Evolutionary conservation across 805 yeast genomes (phyloP), one percentile per base, ranked within the genome.

Genomic region (Candida andamanensis): DNA sequence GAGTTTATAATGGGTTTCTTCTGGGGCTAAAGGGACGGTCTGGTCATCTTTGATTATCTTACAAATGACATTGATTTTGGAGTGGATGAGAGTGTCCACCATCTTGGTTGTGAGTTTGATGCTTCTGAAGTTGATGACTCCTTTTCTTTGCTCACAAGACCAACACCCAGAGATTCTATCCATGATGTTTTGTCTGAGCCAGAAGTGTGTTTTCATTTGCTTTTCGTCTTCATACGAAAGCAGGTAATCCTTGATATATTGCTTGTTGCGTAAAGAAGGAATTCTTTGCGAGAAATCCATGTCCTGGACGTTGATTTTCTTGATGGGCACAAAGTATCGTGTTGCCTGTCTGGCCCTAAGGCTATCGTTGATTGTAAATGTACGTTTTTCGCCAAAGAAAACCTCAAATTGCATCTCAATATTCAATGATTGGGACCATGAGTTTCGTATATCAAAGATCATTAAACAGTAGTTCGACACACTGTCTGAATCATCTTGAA

Each of bases 391-490:
- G 16, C 28, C 15, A 12, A 20, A 21, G n/a, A n/a, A 32, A 4
- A 33, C 13, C 12, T 32, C 26, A 13, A 36, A 39, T 5, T 25
- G 7, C 1, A 39, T 32, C 15, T 28, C 25, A n/a, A 40, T 36
- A 8, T 48, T 46, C 20, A 67, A 43, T 17, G 71, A 69, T 29
- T 78, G 80, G 5, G 72, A 67, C 92, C 95, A 89, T 2, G 83
- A 69, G 52, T 92, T 90, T 42, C 86, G 71, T 36, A 92, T 56
- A 51, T 92, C 97, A 10, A 90, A 47, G 1, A 85, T 67, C 33
- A 83, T 58, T 28, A 82, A 56, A 40, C 81, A 78, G 52, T 70
- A 85, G 29, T 76, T 77, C 3, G 73, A 58, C 12, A 41, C 24
- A 3, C 22, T 19, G 6, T 29, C n/a, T 13, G 20, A 23, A 15